Conservation (phyloP, 179 eudicot genomes). For the Beta corolliflora region DNA sequence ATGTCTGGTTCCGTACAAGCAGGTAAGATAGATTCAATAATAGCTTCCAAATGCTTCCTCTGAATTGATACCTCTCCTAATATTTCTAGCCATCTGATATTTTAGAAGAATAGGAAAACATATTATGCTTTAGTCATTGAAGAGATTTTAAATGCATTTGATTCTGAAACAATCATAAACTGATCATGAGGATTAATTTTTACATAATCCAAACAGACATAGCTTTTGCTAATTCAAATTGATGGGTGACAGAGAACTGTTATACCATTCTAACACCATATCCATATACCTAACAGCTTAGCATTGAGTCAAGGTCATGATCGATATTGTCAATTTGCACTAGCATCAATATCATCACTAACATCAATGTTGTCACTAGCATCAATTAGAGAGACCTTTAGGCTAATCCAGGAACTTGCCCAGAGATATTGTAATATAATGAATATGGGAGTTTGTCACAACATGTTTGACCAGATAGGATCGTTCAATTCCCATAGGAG, state of each 20-base stretch:
- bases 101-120: background rate
- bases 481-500: background rate
- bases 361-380: too few species aligned
- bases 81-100: conserved; percentile 69
- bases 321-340: background rate
- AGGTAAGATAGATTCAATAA: conserved; percentile 67
- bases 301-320: background rate
- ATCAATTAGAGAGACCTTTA: background rate
- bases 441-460: background rate
- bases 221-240: background rate
- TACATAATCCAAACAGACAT: too few species aligned
- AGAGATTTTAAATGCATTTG: background rate
- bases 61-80: conserved; percentile 68
- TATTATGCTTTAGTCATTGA: background rate
- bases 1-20: conserved; percentile 74
- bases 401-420: too few species aligned
- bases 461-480: background rate
- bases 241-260: background rate
- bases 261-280: background rate
- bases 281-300: background rate
- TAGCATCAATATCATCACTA: too few species aligned
- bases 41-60: conserved; percentile 64
- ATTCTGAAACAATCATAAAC: background rate
- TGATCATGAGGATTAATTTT: too few species aligned
- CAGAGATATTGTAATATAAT: background rate